Evolutionary conservation across 306 rosid genomes (phyloP).

Genomic region (Medicago lupulina): DNA sequence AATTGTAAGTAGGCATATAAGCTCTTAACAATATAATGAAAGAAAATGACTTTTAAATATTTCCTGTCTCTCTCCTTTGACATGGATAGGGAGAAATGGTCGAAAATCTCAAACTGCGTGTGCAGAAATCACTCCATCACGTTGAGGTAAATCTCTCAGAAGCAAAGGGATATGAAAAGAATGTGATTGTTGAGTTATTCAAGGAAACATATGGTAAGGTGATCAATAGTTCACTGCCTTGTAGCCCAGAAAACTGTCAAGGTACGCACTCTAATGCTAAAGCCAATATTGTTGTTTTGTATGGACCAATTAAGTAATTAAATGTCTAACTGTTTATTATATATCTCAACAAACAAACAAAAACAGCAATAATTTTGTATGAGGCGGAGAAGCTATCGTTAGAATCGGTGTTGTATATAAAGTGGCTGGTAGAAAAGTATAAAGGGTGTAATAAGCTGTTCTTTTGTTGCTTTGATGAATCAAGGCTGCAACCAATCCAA

Average conservation of each 20-base stretch:
- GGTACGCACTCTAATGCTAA: constrained; percentile 48
- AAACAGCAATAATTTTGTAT: constrained; percentile 67
- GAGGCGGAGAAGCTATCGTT: constrained; percentile 75
- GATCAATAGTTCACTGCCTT: constrained; percentile 47
- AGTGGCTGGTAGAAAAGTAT: constrained; percentile 78
- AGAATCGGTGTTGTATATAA: constrained; percentile 68
- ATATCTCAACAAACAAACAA: constrained; percentile 11
- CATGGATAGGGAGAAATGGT: constrained; percentile 68
- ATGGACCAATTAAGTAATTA: not conserved
- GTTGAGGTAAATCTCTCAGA: constrained; percentile 81
- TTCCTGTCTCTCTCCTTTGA: not conserved
- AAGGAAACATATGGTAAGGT: constrained; percentile 54
- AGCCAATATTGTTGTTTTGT: not conserved
- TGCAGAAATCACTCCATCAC: constrained; percentile 63
- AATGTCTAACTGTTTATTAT: not conserved
- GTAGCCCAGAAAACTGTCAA: constrained; percentile 58
- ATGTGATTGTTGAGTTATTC: constrained; percentile 74
- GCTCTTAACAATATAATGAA: not conserved
- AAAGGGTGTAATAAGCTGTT: constrained; percentile 72
- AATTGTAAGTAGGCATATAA: not conserved
- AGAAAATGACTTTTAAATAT: not conserved
- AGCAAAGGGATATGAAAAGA: constrained; percentile 75
- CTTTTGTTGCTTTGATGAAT: constrained; percentile 84
- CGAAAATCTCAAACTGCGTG: constrained; percentile 55
- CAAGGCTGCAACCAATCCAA: constrained; percentile 71